Evolutionary conservation across 352 stramenopile species (phyloP), one percentile per base, ranked within the genome.

Genomic region (Phytophthora citricola): DNA sequence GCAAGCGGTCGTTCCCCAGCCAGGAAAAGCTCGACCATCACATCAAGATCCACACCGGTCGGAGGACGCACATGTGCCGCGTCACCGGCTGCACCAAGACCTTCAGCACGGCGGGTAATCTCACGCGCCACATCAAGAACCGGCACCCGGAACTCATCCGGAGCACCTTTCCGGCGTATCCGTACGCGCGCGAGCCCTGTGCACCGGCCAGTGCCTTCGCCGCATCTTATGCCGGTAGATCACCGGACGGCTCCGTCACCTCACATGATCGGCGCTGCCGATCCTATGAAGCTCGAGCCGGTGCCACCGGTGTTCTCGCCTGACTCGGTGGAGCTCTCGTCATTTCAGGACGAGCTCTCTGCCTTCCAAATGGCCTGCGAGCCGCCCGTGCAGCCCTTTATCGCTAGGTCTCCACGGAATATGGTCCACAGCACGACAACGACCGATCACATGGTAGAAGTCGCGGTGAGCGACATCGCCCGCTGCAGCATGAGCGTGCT

Each of bases 31-130:
- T 81, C 20, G 62, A 76, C 27, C 69, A 83, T 54, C 78, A 87
- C 52, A 73, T 76, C 48, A 84, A 87, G 63, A 87, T 81, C 52
- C 78, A 87, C 62, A 80, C 67, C 46, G 78, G 72, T 26, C 63
- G 75, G 29, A 66, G 72, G 39, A 78, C 76, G 29, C 76, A 87
- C 70, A 63, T 75, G 54, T 87, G 78, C 52, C 60, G 50, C 15
- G 65, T 77, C 14, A 4, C 56, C 7, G 69, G 72, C 32, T 87
- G 78, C 60, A 78, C 71, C 31, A 87, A 87, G 56, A 78, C 77
- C 24, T 87, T 87, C 47, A 87, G 73, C 49, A 87, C 78, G 22
- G 75, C 78, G n/a, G 78, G 78, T 5, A 87, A 87, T 56, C 70
- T 87, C 50, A 80, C 78, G 38, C 78, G 78, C 17, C 78, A 87